phyloP scores from a whole-genome alignment of 371 early-diverging fungal species.

The Polyrhizophydium stewartii region DNA sequence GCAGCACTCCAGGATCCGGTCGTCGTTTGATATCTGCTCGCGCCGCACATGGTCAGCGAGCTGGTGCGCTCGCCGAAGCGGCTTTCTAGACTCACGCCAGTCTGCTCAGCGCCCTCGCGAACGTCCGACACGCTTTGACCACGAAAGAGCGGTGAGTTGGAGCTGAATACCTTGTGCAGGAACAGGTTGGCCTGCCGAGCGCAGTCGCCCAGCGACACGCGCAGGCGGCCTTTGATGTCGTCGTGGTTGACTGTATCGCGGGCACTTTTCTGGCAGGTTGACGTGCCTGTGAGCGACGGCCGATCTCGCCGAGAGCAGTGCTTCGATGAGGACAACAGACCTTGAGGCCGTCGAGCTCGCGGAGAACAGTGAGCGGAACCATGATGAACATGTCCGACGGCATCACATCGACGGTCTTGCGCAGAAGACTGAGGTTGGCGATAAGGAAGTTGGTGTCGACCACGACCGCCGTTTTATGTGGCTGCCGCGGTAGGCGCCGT shows the following conservation, averaged over 20 bases:
- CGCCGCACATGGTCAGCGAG: too few relatives aligned
- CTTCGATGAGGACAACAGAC: too few relatives aligned
- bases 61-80: too few relatives aligned
- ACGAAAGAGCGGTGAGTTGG: too few relatives aligned
- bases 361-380: not conserved
- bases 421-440: not conserved
- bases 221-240: not conserved
- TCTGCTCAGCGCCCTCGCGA: too few relatives aligned
- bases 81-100: too few relatives aligned
- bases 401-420: not conserved
- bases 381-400: not conserved
- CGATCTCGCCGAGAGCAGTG: too few relatives aligned
- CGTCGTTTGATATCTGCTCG: too few relatives aligned
- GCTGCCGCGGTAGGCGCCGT: not conserved
- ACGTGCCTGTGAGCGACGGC: too few relatives aligned
- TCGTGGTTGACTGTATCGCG: not conserved
- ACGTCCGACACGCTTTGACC: too few relatives aligned
- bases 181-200: not conserved
- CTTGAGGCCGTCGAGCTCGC: not conserved
- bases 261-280: too few relatives aligned
- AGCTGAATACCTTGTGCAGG: not conserved
- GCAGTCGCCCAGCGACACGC: not conserved
- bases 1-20: not conserved
- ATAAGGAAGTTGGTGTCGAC: slow-evolving; percentile 3
- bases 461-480: not conserved